Conservation (phyloP, 2,329 filamentous ascomycete genomes). For the Allantophomopsis cytisporea region DNA sequence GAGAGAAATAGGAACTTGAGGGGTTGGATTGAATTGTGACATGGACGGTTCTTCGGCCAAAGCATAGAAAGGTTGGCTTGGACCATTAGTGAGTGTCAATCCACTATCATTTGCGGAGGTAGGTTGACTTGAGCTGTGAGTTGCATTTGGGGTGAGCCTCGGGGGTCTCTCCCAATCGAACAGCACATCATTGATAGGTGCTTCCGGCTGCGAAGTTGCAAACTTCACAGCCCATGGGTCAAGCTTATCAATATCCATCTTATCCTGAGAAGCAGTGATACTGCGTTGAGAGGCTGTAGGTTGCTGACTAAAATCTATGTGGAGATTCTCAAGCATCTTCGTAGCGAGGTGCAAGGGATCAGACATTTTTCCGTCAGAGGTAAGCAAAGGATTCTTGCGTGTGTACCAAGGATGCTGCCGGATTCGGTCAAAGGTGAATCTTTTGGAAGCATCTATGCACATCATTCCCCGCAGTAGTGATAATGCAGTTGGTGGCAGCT, state of each 20-base stretch:
- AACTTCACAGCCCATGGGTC: slow-evolving; percentile 32
- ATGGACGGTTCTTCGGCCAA: slow-evolving; percentile 78
- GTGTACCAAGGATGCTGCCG: slow-evolving; percentile 94
- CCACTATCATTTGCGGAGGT: slow-evolving; percentile 16
- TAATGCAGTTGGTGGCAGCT: slow-evolving; percentile 58
- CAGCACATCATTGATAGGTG: slow-evolving; percentile 56
- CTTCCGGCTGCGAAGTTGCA: slow-evolving; percentile 77
- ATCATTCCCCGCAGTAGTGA: slow-evolving; percentile 91
- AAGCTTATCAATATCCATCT: slow-evolving; percentile 56
- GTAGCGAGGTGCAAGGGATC: slow-evolving; percentile 83
- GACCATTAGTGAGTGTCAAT: slow-evolving; percentile 12
- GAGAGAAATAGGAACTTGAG: slow-evolving; percentile 65
- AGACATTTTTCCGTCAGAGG: slow-evolving; percentile 56
- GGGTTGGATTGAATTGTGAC: slow-evolving; percentile 72
- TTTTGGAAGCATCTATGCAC: slow-evolving; percentile 57
- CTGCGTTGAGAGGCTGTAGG: slow-evolving; percentile 27
- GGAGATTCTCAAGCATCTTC: slow-evolving; percentile 82
- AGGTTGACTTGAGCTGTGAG: slow-evolving; percentile 26
- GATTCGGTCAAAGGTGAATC: slow-evolving; percentile 79
- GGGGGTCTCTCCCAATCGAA: slow-evolving; percentile 80
- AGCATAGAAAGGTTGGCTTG: slow-evolving; percentile 37
- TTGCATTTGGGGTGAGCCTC: slow-evolving; percentile 11
- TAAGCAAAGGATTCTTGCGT: slow-evolving; percentile 63
- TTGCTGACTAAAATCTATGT: slow-evolving; percentile 70
- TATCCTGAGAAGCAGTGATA: slow-evolving; percentile 24